These are phyloP conservation scores for Teratosphaeria nubilosa DNA, from an alignment of 2,329 filamentous ascomycete species.

Conservation along the genomic window DNA sequence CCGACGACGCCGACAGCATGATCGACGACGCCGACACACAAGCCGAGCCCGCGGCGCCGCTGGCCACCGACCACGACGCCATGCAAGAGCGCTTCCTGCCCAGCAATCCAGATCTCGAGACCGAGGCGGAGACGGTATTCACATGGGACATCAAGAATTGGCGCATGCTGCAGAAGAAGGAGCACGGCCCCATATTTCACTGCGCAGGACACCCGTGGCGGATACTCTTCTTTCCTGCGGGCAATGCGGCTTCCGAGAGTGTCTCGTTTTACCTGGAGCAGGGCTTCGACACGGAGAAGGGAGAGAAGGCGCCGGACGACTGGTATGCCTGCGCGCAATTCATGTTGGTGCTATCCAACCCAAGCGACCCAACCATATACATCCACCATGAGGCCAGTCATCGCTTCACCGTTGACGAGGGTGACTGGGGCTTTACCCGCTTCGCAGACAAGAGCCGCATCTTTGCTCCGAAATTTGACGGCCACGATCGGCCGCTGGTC, in stretches of 20 bases:
- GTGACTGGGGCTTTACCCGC: conserved; percentile 97
- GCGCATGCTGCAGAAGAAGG: conserved; percentile 64
- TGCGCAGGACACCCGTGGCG: conserved; percentile 88
- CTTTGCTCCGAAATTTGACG: conserved; percentile 69
- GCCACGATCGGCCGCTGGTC: conserved; percentile 57
- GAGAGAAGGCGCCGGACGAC: conserved; percentile 58
- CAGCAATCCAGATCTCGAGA: conserved; percentile 68
- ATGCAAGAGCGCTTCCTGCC: conserved; percentile 75
- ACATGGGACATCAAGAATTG: conserved; percentile 88
- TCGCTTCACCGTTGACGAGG: conserved; percentile 90
- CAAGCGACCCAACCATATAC: conserved; percentile 79
- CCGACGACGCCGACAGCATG: conserved; percentile 46
- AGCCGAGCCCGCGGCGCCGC: conserved; percentile 35
- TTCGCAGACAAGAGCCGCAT: conserved; percentile 83
- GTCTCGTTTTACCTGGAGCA: conserved; percentile 96
- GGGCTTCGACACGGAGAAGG: conserved; percentile 60
- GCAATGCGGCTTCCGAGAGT: conserved; percentile 79
- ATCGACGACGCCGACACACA: conserved; percentile 37
- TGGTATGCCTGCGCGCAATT: conserved; percentile 98
- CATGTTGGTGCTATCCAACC: conserved; percentile 86
- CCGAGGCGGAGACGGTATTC: conserved; percentile 61
- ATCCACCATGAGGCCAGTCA: conserved; percentile 73
- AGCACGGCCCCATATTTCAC: conserved; percentile 80
- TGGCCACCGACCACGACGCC: conserved; percentile 59
- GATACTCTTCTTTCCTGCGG: conserved; percentile 87